Percentiles rank a stretch among this genome's conserved stretches.
phyloP scores from a whole-genome alignment of 2,329 filamentous ascomycete genomes.

The Aureobasidium pullulans region DNA sequence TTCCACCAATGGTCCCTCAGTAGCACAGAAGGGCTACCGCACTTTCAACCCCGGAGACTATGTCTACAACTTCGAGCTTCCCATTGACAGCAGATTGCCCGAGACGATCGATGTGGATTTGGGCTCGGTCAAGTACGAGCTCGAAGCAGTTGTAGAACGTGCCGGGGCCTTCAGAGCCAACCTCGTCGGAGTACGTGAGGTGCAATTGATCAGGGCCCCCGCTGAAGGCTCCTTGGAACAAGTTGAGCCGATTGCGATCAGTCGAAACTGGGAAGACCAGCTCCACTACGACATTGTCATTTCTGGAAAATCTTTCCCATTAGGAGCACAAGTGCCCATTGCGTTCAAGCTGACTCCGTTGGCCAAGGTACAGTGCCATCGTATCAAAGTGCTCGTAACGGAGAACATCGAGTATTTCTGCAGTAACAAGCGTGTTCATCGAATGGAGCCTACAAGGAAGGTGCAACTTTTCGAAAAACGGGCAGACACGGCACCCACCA shows the following conservation, averaged over 20 bases:
- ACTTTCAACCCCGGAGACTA: constrained; percentile 73
- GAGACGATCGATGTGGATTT: constrained; percentile 85
- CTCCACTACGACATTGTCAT: constrained; percentile 94
- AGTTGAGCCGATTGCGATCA: constrained; percentile 89
- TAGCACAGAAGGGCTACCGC: constrained; percentile 74
- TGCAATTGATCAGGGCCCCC: constrained; percentile 75
- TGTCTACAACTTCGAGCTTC: constrained; percentile 73
- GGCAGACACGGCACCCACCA: constrained; percentile 67
- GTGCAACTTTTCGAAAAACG: constrained; percentile 82
- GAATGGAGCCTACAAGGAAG: constrained; percentile 77
- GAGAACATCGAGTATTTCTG: constrained; percentile 91
- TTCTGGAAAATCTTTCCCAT: constrained; percentile 87
- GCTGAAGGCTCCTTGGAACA: constrained; percentile 84
- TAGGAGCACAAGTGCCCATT: constrained; percentile 81
- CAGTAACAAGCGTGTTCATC: constrained; percentile 73
- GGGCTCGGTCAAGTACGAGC: constrained; percentile 78
- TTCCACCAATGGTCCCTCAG: constrained; percentile 45
- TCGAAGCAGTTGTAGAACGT: constrained; percentile 78
- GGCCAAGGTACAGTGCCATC: constrained; percentile 87
- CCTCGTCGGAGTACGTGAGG: constrained; percentile 71
- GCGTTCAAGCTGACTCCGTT: constrained; percentile 89
- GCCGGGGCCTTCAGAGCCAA: constrained; percentile 87
- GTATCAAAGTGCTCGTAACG: constrained; percentile 84
- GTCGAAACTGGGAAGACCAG: constrained; percentile 89
- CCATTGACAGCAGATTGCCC: constrained; percentile 66